These are phyloP conservation scores for Phytopythium montanum DNA, from an alignment of 352 stramenopile species.

Conservation along the genomic window DNA sequence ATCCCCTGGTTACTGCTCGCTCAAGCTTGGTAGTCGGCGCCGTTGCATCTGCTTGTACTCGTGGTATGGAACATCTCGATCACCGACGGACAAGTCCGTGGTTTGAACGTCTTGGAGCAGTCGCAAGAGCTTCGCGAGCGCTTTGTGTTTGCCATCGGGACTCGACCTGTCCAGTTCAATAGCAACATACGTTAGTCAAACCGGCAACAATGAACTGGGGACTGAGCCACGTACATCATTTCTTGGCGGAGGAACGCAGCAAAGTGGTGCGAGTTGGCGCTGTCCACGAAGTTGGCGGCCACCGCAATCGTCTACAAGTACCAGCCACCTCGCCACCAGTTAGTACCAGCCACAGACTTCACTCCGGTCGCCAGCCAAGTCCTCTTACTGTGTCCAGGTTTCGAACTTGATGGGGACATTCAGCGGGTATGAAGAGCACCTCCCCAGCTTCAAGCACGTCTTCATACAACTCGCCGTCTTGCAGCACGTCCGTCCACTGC, in stretches of 20 bases:
- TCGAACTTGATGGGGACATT: constrained; percentile 32
- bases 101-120: background rate
- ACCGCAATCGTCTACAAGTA: constrained; percentile 26
- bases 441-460: constrained; percentile 27
- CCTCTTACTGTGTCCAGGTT: constrained; percentile 26
- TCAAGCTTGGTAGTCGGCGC: background rate
- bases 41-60: constrained; percentile 10
- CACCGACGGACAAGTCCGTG: background rate
- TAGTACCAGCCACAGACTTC: background rate
- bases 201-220: background rate
- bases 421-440: constrained; percentile 31
- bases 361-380: background rate
- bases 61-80: constrained; percentile 4
- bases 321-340: background rate
- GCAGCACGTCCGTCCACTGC: constrained; percentile 7
- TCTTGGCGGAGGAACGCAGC: constrained; percentile 4
- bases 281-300: constrained; percentile 23
- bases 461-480: constrained; percentile 24
- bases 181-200: background rate
- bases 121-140: background rate
- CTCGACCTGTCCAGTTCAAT: constrained; percentile 4
- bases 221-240: constrained; percentile 7
- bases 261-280: constrained; percentile 10
- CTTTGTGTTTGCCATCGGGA: background rate
- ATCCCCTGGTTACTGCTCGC: background rate